Base-by-base conservation (phyloP, 2,329 filamentous ascomycete genomes). In the Ophiostoma montium region DNA sequence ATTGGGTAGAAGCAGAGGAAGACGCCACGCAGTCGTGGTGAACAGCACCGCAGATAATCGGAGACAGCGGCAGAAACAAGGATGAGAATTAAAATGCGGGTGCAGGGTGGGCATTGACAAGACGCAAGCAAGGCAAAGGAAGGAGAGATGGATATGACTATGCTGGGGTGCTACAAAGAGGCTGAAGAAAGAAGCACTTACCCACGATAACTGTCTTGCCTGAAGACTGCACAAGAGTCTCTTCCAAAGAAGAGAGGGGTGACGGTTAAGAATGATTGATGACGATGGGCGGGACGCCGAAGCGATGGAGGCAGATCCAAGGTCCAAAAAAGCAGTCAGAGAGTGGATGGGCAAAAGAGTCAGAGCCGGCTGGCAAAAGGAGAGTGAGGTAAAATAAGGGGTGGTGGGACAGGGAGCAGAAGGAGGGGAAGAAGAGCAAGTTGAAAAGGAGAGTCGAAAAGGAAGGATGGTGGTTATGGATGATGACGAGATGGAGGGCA, bases 331-430 rank as follows among this genome's bases (percentile, higher is more conserved):
- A 23, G 38, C 38, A 23, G 12, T 42, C 15, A 42, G 39, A 23
- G 39, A 42, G 39, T 42, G 39, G 39, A 42, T 30, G 27, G 23
- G 39, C 39, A 23, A 42, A 21, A n/a, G 30, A n/a, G 23, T 23
- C 39, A 21, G 23, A 15, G n/a, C 27, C 38, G 38, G 27, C 27
- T 19, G 21, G 35, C 19, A 13, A 27, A 27, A 42, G 39, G 30
- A 16, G 39, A 42, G 39, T 30, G 23, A 5, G 23, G 23, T 27
- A 27, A 27, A 30, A 42, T 30, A 42, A 42, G 11, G 38, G 31
- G 16, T 27, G 4, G 23, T 27, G 23, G 23, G 23, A 27, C 23
- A 27, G 23, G 8, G 4, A 5, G 23, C 74, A 27, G 23, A 50
- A 48, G 35, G 45, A 38, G 23, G 50, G 23, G 41, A 30, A 30